Evolutionary conservation across 805 yeast genomes (phyloP).

Genomic region (Kurtzmaniella cleridarum): DNA sequence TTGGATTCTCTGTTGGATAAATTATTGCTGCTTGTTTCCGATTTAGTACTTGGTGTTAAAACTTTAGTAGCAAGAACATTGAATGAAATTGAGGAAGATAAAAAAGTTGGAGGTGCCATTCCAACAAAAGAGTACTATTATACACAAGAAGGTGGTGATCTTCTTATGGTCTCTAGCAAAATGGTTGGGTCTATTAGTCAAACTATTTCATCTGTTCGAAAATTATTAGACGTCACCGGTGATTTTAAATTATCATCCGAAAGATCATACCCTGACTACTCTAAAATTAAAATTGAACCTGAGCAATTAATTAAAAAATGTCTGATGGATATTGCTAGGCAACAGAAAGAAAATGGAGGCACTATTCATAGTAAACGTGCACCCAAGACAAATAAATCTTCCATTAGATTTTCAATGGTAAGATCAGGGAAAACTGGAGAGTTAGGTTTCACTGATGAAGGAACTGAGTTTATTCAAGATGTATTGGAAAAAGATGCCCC

Average conservation of each 20-base stretch:
- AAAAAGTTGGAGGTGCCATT: conserved; percentile 9
- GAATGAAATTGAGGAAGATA: conserved; percentile 33
- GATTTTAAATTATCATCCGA: conserved; percentile 57
- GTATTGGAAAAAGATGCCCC: conserved; percentile 24
- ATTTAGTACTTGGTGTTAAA: conserved; percentile 60
- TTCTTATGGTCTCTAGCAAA: conserved; percentile 54
- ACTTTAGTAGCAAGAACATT: conserved; percentile 53
- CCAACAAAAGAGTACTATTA: conserved; percentile 38
- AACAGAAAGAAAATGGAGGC: conserved; percentile 17
- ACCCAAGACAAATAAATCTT: conserved; percentile 12
- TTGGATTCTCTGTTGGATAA: conserved; percentile 51
- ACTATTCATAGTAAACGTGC: not conserved
- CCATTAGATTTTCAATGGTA: conserved; percentile 45
- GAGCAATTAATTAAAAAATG: conserved; percentile 56
- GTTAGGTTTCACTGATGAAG: conserved; percentile 42
- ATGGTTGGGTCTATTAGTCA: conserved; percentile 51
- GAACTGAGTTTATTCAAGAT: conserved; percentile 40
- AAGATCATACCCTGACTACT: conserved; percentile 64
- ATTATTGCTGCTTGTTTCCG: conserved; percentile 55
- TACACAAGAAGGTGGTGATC: conserved; percentile 62
- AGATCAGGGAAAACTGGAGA: conserved; percentile 48
- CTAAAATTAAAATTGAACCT: conserved; percentile 51
- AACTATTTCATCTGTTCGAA: conserved; percentile 47
- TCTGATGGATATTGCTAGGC: conserved; percentile 49
- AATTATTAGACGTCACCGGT: conserved; percentile 53